These are phyloP conservation scores for Xylaria acuta DNA, from an alignment of 495 filamentous ascomycete species.

Conservation along the genomic window DNA sequence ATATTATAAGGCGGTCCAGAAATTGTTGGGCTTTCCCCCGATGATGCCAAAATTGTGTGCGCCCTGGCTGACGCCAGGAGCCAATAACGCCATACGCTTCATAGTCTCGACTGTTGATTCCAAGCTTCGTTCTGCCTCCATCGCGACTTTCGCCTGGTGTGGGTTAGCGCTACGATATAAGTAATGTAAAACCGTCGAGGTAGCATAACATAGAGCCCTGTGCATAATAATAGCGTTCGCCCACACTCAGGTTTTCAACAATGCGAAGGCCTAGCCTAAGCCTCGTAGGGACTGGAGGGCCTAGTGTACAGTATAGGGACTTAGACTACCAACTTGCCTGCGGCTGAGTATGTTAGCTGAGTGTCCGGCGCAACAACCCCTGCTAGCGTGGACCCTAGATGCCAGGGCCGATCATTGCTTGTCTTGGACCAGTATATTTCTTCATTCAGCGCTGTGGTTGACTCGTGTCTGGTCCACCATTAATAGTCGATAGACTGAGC, in stretches of 20 bases:
- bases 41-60: not conserved
- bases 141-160: not conserved
- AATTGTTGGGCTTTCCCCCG: not conserved
- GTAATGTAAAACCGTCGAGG: not conserved
- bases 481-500: not conserved
- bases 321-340: not conserved
- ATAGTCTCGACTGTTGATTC: not conserved
- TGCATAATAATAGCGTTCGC: not conserved
- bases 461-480: not conserved
- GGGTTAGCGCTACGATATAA: not conserved
- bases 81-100: not conserved
- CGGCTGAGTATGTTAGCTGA: slow-evolving; percentile 17
- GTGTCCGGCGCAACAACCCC: slow-evolving; percentile 3
- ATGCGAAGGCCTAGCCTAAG: not conserved
- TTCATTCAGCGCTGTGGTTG: not conserved
- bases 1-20: not conserved
- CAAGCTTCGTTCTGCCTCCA: not conserved
- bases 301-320: no score
- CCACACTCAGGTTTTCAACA: not conserved
- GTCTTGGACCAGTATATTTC: not conserved
- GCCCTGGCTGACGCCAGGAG: not conserved
- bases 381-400: not conserved
- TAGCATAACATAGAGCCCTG: not conserved
- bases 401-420: not conserved
- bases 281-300: slow-evolving; percentile 10